Percentiles rank a stretch among this genome's conserved stretches.
These are phyloP conservation scores for Fusarium tuaranense DNA, from an alignment of 2,329 filamentous ascomycete genomes.

Conservation along the genomic window DNA sequence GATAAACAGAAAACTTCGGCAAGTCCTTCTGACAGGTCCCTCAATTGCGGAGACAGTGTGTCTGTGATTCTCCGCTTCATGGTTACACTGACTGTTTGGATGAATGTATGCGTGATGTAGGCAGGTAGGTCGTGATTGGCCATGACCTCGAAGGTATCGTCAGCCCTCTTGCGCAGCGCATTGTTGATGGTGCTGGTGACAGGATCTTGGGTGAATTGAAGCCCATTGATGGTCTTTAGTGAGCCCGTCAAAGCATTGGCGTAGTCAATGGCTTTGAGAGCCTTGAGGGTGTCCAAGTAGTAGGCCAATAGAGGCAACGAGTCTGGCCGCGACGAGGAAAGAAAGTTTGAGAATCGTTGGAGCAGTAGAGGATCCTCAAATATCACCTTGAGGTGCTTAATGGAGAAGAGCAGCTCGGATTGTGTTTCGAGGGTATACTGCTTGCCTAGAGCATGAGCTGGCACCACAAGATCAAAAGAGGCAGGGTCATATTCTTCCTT, in stretches of 20 bases:
- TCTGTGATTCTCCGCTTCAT: conserved; percentile 76
- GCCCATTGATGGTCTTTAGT: conserved; percentile 65
- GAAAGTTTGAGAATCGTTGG: conserved; percentile 74
- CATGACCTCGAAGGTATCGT: conserved; percentile 73
- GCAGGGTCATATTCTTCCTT: conserved; percentile 41
- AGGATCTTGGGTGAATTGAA: conserved; percentile 65
- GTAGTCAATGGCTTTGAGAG: conserved; percentile 76
- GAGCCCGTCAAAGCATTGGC: conserved; percentile 75
- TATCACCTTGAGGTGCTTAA: conserved; percentile 72
- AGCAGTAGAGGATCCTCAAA: conserved; percentile 73
- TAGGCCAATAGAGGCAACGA: conserved; percentile 77
- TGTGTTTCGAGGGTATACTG: conserved; percentile 71
- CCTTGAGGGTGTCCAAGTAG: conserved; percentile 79
- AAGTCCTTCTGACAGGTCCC: conserved; percentile 78
- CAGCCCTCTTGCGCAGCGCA: conserved; percentile 70
- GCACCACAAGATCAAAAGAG: conserved; percentile 39
- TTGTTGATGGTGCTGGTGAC: conserved; percentile 67
- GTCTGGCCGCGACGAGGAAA: conserved; percentile 68
- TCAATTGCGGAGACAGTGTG: conserved; percentile 71
- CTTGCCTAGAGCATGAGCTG: conserved; percentile 34
- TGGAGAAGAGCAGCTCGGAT: conserved; percentile 74
- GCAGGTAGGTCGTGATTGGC: conserved; percentile 77
- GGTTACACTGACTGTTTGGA: conserved; percentile 76
- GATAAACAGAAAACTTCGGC: conserved; percentile 83
- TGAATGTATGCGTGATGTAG: conserved; percentile 77